Base-by-base conservation (phyloP, 176 grass and related monocot genomes). In the Hyparrhenia diplandra region DNA sequence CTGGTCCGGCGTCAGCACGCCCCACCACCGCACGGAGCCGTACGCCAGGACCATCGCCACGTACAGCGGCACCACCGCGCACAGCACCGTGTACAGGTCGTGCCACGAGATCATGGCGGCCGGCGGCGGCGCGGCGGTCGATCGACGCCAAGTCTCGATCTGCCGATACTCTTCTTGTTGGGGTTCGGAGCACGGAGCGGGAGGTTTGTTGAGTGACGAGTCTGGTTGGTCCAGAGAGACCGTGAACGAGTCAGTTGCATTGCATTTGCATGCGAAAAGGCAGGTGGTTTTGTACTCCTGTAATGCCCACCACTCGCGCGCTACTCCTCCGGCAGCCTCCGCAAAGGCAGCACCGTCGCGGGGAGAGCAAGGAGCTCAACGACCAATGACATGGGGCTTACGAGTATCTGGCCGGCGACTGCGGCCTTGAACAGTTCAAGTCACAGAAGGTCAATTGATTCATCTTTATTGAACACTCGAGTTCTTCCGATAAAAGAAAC, bases 41-140 rank as follows among this genome's bases (percentile, higher is more conserved):
- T 92, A 95, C 17, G 90, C 93, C 46, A 83, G 27, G 32, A 95
- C 39, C 93, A 95, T 95, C 14, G 87, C 90, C 85, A 92, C 89
- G 80, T 92, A 92, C 29, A 92, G 84, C 34, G 93, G 93, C 79
- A 92, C 90, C 67, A 87, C 85, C 52, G 90, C 90, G 75, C 82
- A 74, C 9, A 95, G 75, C 76, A 95, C 93, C 67, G 85, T 88
- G 84, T 92, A 92, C 41, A 92, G 79, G 49, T 95, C 90, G 41
- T 88, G 85, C 87, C 78, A 87, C 32, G 93, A 85, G 10, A 95
- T 95, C 93, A 95, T 95, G 83, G 78, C 43, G 63, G 37, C 13
- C 40, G 83, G 78, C 8, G 43, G 71, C n/a, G 37, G n/a, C n/a
- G n/a, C n/a, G n/a, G n/a, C n/a, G n/a, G n/a, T n/a, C n/a, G n/a